Percentiles rank a stretch among this genome's conserved stretches.
Conservation (phyloP, 1,139 yeast genomes). For the Diutina scorzettiae region DNA sequence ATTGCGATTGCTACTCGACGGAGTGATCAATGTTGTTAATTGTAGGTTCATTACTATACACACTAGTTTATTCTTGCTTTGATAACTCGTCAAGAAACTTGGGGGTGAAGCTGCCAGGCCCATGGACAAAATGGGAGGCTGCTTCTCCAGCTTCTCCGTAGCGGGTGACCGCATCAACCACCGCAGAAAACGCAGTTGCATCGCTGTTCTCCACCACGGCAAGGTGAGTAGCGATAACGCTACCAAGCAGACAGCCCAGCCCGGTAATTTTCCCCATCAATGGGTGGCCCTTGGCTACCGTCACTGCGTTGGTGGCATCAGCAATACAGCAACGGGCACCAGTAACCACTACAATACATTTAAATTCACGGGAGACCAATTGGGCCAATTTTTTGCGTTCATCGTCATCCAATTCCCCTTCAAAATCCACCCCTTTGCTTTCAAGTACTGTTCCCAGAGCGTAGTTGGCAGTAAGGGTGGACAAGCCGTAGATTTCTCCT, state of each 20-base stretch:
- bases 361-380: constrained; percentile 41
- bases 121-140: constrained; percentile 10
- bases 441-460: constrained; percentile 30
- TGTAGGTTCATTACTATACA: no score
- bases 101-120: constrained; percentile 3
- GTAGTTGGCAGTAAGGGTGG: constrained; percentile 13
- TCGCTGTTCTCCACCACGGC: constrained; percentile 27
- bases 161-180: constrained; percentile 44
- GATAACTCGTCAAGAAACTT: constrained; percentile 3
- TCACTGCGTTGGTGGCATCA: not conserved
- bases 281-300: constrained; percentile 47
- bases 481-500: constrained; percentile 56
- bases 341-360: constrained; percentile 63
- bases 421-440: constrained; percentile 53
- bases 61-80: not conserved
- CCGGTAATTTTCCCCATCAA: constrained; percentile 76
- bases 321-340: constrained; percentile 17
- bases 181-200: constrained; percentile 25
- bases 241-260: constrained; percentile 78
- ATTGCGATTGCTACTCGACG: no score
- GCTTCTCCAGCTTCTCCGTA: constrained; percentile 66
- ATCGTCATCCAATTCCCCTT: constrained; percentile 20
- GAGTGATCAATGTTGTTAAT: no score
- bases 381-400: constrained; percentile 29
- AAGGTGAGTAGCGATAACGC: constrained; percentile 51